Base-by-base conservation (phyloP, 768 basidiomycete genomes). In the Podaxis mareebaensis region DNA sequence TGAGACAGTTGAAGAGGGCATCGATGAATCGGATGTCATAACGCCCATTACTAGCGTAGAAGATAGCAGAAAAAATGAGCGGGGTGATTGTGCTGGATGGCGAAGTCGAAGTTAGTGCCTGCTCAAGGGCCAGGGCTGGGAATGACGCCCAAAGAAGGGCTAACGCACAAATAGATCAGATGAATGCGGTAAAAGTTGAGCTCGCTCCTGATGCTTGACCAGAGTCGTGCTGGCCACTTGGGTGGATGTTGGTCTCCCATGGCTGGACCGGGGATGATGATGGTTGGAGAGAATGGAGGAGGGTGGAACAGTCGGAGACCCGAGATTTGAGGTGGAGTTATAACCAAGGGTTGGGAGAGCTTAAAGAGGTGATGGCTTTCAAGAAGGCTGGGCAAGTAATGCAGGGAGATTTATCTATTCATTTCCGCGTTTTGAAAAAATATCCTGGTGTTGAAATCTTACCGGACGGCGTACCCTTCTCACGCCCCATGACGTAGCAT, bases 1-100 rank as follows among this genome's bases (percentile, higher is more conserved):
- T 90, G 70, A 92, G 84, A 63, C 85, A 90, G 73, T 84, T 85
- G 79, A 87, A 95, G 38, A 95, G 81, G 4, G 86, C 82, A 71
- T 95, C 93, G 71, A 93, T 80, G 73, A 91, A 95, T 20, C 84
- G 69, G 40, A 95, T 83, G 51, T 83, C 86, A 68, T 83, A 84
- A 53, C 77, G 75, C 48, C 91, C 93, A 80, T 95, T 95, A 75
- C 83, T 84, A 26, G 87, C 93, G 70, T 92, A 97, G 70, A 97
- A 85, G 58, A 98, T 87, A 40, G 76, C 86, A 20, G 92, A 91
- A 66, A 86, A 84, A 59, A 95, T 77, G 66, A 97, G 80, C 2
- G 96, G 95, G 0, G 86, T 86, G 71, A 93, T 83, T 5, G 85
- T 89, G 68, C 91, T 93, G 69, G n/a, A 64, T 58, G 30, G 61